Evolutionary conservation across 2,329 filamentous ascomycete species (phyloP).

Genomic region (Endoconidiophora laricicola): DNA sequence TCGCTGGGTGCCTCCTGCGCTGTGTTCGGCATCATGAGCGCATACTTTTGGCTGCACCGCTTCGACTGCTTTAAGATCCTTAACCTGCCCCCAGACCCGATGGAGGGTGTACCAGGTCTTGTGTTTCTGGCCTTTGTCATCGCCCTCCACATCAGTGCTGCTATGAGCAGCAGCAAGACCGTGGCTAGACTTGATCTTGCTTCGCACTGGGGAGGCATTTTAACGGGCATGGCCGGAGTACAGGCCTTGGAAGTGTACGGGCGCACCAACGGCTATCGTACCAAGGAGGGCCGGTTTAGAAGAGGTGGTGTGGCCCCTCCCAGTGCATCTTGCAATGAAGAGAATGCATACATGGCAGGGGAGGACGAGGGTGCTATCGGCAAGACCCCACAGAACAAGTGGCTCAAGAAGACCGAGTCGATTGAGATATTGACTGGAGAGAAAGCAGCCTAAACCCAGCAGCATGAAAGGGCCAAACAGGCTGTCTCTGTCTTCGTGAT

Average conservation of each 20-base stretch:
- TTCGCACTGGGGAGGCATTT: constrained; percentile 36
- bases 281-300: constrained; percentile 10
- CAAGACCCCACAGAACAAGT: background rate
- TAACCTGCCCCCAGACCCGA: constrained; percentile 37
- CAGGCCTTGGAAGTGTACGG: constrained; percentile 19
- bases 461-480: too few relatives aligned
- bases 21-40: constrained; percentile 41
- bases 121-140: constrained; percentile 34
- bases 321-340: too few relatives aligned
- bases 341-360: background rate
- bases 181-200: constrained; percentile 36
- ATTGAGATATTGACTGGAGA: constrained; percentile 13
- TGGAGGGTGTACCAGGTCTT: constrained; percentile 35
- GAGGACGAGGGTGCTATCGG: background rate
- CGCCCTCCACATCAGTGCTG: constrained; percentile 31
- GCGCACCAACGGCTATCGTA: constrained; percentile 6
- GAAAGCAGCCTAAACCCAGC: constrained; percentile 6
- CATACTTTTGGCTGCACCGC: constrained; percentile 44
- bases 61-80: constrained; percentile 40
- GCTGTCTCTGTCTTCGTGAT: too few relatives aligned
- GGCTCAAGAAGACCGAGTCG: constrained; percentile 7
- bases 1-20: constrained; percentile 53
- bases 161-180: constrained; percentile 26
- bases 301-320: too few relatives aligned
- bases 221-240: constrained; percentile 28